Evolutionary conservation across 225 moss, liverwort and hornwort species (phyloP).

Genomic region (Asterella californica): DNA sequence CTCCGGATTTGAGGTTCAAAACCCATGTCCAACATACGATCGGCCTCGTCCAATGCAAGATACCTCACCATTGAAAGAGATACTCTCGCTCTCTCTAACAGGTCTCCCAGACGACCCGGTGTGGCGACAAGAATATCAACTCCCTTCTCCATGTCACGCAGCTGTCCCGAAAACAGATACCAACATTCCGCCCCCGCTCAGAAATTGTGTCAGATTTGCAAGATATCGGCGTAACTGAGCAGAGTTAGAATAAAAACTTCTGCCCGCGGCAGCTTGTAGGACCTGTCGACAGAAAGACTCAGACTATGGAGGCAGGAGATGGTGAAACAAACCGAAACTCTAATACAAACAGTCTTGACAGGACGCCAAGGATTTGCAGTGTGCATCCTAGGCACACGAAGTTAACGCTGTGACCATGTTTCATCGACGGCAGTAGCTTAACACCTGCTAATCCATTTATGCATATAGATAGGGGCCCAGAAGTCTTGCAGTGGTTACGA

Average conservation of each 20-base stretch:
- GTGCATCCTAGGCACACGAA: too few relatives aligned
- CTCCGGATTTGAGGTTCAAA: conserved; percentile 97
- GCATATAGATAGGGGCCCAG: too few relatives aligned
- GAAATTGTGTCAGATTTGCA: too few relatives aligned
- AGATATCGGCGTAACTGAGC: too few relatives aligned
- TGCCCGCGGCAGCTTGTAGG: too few relatives aligned
- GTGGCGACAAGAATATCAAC: conserved; percentile 97
- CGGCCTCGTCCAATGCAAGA: conserved; percentile 92
- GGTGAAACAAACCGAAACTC: neutral
- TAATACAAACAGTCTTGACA: neutral
- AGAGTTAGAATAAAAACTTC: too few relatives aligned
- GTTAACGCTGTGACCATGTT: too few relatives aligned
- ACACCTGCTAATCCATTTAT: too few relatives aligned
- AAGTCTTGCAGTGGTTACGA: too few relatives aligned
- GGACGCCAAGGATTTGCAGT: too few relatives aligned
- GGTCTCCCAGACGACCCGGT: conserved; percentile 82
- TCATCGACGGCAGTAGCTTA: too few relatives aligned
- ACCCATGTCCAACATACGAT: conserved; percentile 98
- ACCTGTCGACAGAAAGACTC: too few relatives aligned
- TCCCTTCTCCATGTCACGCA: conserved; percentile 95
- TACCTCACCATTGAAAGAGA: conserved; percentile 86
- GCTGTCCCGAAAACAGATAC: conserved; percentile 32
- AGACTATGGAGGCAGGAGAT: neutral
- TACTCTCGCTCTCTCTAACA: conserved; percentile 86
- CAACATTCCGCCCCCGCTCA: neutral